Evolutionary conservation across 257 asterid genomes (phyloP), one percentile per base, ranked within the genome.

Genomic region (Fraxinus quadrangulata): DNA sequence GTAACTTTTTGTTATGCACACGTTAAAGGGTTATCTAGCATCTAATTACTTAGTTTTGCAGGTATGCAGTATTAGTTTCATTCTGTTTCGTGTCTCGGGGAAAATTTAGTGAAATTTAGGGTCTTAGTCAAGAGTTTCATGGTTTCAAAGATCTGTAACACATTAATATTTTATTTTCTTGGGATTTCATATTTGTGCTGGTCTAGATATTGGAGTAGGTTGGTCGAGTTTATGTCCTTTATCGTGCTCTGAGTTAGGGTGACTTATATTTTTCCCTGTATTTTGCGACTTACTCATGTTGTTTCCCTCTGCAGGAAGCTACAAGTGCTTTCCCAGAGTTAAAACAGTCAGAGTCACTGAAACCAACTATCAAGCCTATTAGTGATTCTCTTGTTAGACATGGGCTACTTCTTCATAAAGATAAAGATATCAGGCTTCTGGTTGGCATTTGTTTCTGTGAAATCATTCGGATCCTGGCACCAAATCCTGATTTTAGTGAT

Each of bases 391-490:
- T 89, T 47, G 71, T 87, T 31, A 86, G 78, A 85, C 92, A 87
- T 79, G 81, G 88, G 47, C 76, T 92, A 63, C 89, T 92, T 83
- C 85, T 84, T 73, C 91, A 88, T 80, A 89, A 83, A 84, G 97
- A 90, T 80, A 90, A 86, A 84, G 95, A 92, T 70, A 81, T 92
- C 77, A 84, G 87, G 84, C 86, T 88, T 81, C 87, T 88, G 67
- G 96, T 89, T 77, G 92, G 95, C 63, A 83, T 84, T 80, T 92
- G 97, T 83, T 72, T 91, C 76, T 84, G 90, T 75, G 95, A 91
- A 81, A 84, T 88, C 75, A 73, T 88, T 78, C 85, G 92, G 79
- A 87, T 92, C 70, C 88, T 92, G 61, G 94, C 96, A 23, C 96
- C 96, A 26, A 74, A 89, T 86, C 96, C 98, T 70, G 91, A 72